Conservation (phyloP, 345 rosid genomes). For the Brassica juncea region DNA sequence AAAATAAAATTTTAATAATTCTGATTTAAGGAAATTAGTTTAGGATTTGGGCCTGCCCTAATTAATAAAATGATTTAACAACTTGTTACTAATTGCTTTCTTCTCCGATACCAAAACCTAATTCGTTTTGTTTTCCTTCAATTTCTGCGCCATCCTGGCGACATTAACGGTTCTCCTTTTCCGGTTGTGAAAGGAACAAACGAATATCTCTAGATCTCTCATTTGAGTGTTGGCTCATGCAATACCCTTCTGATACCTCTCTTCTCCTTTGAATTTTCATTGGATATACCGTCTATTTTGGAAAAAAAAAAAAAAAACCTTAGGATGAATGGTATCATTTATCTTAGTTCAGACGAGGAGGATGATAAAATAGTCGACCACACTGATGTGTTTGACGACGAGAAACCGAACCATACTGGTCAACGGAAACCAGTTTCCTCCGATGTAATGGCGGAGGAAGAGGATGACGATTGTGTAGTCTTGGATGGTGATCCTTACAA, state of each 20-base stretch:
- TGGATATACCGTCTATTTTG: not conserved
- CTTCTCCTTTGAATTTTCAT: slow-evolving; percentile 9
- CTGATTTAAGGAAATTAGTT: slow-evolving; percentile 2
- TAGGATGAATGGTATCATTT: slow-evolving; percentile 12
- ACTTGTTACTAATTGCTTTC: not conserved
- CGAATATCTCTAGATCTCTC: not conserved
- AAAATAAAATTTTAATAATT: not conserved
- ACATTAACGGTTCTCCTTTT: not conserved
- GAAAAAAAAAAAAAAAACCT: not conserved
- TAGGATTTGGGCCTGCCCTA: slow-evolving; percentile 26
- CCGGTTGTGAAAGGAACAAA: not conserved
- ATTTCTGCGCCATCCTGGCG: not conserved
- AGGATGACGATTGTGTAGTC: slow-evolving; percentile 34
- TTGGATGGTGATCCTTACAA: slow-evolving; percentile 31
- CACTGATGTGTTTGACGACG: not conserved
- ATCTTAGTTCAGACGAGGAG: slow-evolving; percentile 32
- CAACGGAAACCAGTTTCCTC: not conserved
- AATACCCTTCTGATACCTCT: not conserved
- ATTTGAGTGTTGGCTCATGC: not conserved
- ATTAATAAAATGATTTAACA: not conserved
- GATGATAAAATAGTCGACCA: not conserved
- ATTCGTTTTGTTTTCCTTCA: not conserved
- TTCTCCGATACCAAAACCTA: slow-evolving; percentile 18
- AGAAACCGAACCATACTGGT: not conserved
- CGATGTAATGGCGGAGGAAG: not conserved